Evolutionary conservation across 2,329 filamentous ascomycete genomes (phyloP).

Genomic region (Calonectria hawksworthii): DNA sequence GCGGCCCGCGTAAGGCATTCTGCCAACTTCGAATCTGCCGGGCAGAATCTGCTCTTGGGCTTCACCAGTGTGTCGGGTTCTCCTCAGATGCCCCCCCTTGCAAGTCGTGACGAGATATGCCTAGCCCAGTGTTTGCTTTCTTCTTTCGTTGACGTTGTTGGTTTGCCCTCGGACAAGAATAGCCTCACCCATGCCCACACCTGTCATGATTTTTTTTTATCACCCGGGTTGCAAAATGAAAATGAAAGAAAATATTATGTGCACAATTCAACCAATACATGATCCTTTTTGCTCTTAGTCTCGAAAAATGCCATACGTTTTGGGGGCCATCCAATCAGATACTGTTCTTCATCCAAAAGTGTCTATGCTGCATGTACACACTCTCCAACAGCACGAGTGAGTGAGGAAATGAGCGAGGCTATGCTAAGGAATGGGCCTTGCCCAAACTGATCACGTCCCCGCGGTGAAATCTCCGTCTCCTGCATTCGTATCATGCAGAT

Average conservation of each 20-base stretch:
- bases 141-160: not conserved
- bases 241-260: not conserved
- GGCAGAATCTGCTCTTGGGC: constrained; percentile 17
- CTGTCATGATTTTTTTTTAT: not conserved
- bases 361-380: not conserved
- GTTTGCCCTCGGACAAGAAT: not conserved
- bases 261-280: not conserved
- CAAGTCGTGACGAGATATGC: not conserved
- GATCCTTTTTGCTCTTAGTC: not conserved
- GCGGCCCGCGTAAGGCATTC: constrained; percentile 40
- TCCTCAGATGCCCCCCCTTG: not conserved
- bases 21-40: constrained; percentile 17
- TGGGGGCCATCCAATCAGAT: not conserved
- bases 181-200: not conserved
- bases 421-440: not conserved
- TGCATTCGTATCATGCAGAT: not conserved
- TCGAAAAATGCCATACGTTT: not conserved
- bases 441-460: not conserved
- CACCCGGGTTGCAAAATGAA: too few species aligned
- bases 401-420: not conserved
- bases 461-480: not conserved
- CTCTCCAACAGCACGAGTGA: not conserved
- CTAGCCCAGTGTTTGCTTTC: not conserved
- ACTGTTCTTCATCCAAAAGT: not conserved
- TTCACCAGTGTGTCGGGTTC: constrained; percentile 10